Conservation (phyloP, 441 rosid genomes). For the Rhodomyrtus psidioides region DNA sequence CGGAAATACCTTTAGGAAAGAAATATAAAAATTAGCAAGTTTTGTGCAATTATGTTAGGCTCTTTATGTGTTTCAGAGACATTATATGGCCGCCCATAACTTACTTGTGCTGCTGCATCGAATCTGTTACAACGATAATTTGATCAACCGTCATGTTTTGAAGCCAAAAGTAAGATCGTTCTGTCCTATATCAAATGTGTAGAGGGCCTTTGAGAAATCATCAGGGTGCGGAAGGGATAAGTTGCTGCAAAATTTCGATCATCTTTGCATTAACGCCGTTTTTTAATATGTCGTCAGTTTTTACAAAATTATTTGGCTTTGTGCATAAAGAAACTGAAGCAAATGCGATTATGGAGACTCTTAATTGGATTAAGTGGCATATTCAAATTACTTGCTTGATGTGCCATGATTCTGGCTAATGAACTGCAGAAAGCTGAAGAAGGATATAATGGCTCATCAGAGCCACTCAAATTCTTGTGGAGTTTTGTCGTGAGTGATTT, state of each 20-base stretch:
- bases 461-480: no score
- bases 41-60: not conserved
- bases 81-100: not conserved
- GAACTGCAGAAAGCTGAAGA: no score
- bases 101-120: not conserved
- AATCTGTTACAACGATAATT: not conserved
- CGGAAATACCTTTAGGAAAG: not conserved
- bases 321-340: no score
- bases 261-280: not conserved
- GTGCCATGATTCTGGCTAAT: no score
- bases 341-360: no score
- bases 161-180: not conserved
- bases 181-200: constrained; percentile 1
- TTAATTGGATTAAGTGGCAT: no score
- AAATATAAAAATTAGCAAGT: not conserved
- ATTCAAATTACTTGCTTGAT: no score
- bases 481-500: no score
- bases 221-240: not conserved
- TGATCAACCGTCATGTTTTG: not conserved
- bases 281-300: not conserved
- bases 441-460: no score
- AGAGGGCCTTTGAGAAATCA: not conserved
- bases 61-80: not conserved
- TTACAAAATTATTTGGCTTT: not conserved
- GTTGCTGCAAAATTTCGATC: not conserved